Evolutionary conservation across 306 rosid species (phyloP).

Genomic region (Rosa multiflora): DNA sequence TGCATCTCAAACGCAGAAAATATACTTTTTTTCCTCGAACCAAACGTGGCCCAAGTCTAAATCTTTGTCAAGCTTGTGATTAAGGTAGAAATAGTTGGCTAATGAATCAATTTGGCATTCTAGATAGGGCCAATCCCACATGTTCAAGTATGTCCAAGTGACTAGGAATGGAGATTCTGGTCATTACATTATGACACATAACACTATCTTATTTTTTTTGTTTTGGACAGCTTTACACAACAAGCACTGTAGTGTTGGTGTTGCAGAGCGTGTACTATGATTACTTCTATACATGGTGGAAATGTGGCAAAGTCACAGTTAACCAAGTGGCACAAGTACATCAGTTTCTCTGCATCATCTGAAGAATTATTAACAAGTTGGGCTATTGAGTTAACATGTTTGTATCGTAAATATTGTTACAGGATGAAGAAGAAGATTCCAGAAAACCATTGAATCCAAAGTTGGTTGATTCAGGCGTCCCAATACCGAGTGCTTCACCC

Average conservation of each 20-base stretch:
- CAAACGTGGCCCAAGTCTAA: neutral
- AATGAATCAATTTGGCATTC: neutral
- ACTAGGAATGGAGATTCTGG: neutral
- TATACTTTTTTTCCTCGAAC: too few species aligned
- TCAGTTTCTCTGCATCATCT: neutral
- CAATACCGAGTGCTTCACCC: constrained; percentile 47
- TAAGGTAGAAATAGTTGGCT: neutral
- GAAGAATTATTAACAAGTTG: neutral
- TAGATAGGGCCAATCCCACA: neutral
- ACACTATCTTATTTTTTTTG: neutral
- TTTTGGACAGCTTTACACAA: constrained; percentile 66
- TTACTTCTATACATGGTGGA: constrained; percentile 44
- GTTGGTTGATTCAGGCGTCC: constrained; percentile 37
- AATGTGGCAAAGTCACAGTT: constrained; percentile 24
- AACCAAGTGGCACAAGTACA: constrained; percentile 35
- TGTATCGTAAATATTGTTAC: neutral
- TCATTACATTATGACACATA: neutral
- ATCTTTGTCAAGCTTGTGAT: neutral
- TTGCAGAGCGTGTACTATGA: constrained; percentile 77
- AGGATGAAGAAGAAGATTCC: constrained; percentile 47
- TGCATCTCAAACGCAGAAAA: too few species aligned
- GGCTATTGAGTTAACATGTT: neutral
- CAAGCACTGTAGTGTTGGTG: constrained; percentile 66
- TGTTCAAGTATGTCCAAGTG: neutral
- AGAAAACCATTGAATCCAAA: constrained; percentile 52